Base-by-base conservation (phyloP, 305 asterid species). In the Solanum hybrid region DNA sequence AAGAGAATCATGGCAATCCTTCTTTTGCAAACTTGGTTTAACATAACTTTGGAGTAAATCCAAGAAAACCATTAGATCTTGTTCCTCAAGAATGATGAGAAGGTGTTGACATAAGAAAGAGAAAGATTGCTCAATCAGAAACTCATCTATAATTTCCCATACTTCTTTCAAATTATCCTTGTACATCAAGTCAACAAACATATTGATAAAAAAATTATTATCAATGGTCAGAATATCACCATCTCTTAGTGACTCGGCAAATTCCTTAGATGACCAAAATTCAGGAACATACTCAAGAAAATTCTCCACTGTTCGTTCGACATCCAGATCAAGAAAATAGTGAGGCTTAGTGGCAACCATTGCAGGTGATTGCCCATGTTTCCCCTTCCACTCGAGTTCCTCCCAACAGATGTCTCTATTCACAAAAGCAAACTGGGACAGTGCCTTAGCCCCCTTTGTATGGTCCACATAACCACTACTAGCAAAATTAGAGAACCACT, bases 321-420 rank as follows among this genome's bases (percentile, higher is more conserved):
- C 99, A 92, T 97, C 99, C 91, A 97, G 93, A 93, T 97, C 99
- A 90, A 97, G 99, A 92, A 97, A 97, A 92, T 97, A 97, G 92
- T 97, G 98, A 89, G 99, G 99, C 94, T 97, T 97, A 51, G 99
- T 95, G 70, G 99, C 99, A 94, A 97, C 99, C 99, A 97, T 95
- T 91, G 99, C 99, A 90, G 99, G 99, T 91, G 99, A 97, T 90
- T 97, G 99, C 75, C 99, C 99, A 90, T 96, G 99, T 92, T 95
- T 97, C 85, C 99, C 99, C 91, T 92, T 97, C 99, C 99, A 97
- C 93, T 94, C 98, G 70, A 97, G 99, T 92, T 97, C 99, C 94
- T 97, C 99, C 99, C 99, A 97, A 91, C 98, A 97, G 87, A 95
- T 92, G 94, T 97, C 99, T 37, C 99, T 95, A 91, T 97, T 95